These are phyloP conservation scores for Saxophila tyrrhenica DNA, from an alignment of 495 filamentous ascomycete genomes.

Conservation along the genomic window DNA sequence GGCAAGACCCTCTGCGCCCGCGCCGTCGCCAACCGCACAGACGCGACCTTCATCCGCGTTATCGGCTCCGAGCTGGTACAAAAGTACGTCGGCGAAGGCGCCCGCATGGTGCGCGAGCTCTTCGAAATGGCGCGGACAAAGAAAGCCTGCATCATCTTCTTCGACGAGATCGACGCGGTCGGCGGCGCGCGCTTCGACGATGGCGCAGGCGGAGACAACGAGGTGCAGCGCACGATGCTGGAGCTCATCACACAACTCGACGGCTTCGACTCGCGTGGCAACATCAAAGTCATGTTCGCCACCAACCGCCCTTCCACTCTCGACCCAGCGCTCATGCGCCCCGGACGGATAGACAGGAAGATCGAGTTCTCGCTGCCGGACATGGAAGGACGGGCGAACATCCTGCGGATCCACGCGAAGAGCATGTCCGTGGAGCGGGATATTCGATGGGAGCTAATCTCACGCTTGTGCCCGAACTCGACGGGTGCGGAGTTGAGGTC, in stretches of 20 bases:
- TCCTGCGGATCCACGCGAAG: conserved; percentile 96
- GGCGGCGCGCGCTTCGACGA: conserved; percentile 98
- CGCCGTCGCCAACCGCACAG: conserved; percentile 93
- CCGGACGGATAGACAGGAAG: conserved; percentile 95
- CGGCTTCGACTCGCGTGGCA: conserved; percentile 92
- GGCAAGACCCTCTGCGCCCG: conserved; percentile 96
- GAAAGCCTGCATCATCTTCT: conserved; percentile 99
- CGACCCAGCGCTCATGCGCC: conserved; percentile 92
- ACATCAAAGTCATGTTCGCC: conserved; percentile 99
- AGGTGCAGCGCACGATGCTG: conserved; percentile 98
- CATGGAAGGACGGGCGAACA: conserved; percentile 92
- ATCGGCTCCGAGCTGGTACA: conserved; percentile 96
- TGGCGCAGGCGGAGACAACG: conserved; percentile 94
- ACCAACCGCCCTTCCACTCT: conserved; percentile 94
- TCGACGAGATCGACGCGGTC: conserved; percentile 97
- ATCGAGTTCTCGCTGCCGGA: conserved; percentile 97
- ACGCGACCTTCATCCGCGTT: conserved; percentile 96
- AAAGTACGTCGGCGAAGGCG: conserved; percentile 97
- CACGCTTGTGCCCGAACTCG: conserved; percentile 88
- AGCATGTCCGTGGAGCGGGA: conserved; percentile 98
- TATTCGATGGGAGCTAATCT: conserved; percentile 97
- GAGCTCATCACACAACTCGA: conserved; percentile 97
- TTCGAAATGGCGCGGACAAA: conserved; percentile 99
- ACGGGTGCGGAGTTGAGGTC: conserved; percentile 89
- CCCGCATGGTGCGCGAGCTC: conserved; percentile 93